Evolutionary conservation across 1,284 basidiomycete genomes (phyloP).

Genomic region (Rhodotorula glutinis): DNA sequence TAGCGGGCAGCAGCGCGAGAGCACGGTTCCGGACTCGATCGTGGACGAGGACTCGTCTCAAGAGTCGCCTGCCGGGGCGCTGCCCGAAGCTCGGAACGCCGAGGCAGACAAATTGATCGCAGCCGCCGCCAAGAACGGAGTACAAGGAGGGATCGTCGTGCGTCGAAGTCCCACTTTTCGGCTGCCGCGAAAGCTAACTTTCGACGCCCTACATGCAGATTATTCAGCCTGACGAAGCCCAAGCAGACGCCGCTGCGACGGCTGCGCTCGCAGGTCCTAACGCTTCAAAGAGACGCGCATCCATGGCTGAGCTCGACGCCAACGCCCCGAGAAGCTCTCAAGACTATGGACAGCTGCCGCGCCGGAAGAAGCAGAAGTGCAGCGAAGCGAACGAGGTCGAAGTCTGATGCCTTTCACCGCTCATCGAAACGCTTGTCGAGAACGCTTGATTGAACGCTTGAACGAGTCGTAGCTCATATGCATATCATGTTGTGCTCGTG

Average conservation of each 20-base stretch:
- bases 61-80: background rate
- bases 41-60: background rate
- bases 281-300: too few species aligned
- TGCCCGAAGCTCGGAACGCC: too few species aligned
- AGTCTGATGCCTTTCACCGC: background rate
- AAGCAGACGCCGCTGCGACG: too few species aligned
- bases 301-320: background rate
- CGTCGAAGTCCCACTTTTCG: too few species aligned
- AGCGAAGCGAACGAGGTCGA: conserved; percentile 13
- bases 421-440: background rate
- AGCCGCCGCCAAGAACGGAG: too few species aligned
- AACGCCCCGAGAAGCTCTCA: background rate
- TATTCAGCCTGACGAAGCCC: too few species aligned
- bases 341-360: background rate
- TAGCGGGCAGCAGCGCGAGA: background rate
- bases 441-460: background rate
- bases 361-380: conserved; percentile 13
- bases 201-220: too few species aligned
- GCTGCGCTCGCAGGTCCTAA: too few species aligned
- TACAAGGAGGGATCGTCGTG: too few species aligned
- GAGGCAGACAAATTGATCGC: too few species aligned
- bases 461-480: background rate
- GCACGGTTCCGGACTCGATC: background rate
- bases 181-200: too few species aligned
- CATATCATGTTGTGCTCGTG: background rate